Evolutionary conservation across 805 yeast species (phyloP).

Genomic region (Ogataea salicorniae): DNA sequence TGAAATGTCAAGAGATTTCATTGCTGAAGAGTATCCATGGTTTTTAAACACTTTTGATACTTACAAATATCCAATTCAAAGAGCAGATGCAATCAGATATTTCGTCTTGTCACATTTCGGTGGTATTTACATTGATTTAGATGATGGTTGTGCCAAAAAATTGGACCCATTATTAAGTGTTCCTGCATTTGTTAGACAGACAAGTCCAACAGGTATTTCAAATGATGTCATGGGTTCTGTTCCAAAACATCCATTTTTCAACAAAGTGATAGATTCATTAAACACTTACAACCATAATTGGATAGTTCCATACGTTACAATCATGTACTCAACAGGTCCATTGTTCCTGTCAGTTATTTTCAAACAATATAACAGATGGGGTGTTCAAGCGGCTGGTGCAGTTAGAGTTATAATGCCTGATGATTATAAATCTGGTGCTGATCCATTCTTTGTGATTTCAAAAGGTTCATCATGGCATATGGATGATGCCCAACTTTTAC

Average conservation of each 20-base stretch:
- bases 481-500: slow-evolving; percentile 78
- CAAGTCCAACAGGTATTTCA: slow-evolving; percentile 85
- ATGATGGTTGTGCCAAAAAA: slow-evolving; percentile 77
- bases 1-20: slow-evolving; percentile 71
- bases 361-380: slow-evolving; percentile 83
- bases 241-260: slow-evolving; percentile 82
- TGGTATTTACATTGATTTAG: slow-evolving; percentile 86
- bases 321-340: slow-evolving; percentile 93
- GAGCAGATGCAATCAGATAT: slow-evolving; percentile 90
- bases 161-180: slow-evolving; percentile 77
- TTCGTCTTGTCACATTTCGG: slow-evolving; percentile 81
- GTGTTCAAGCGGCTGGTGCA: slow-evolving; percentile 57
- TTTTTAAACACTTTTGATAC: slow-evolving; percentile 71
- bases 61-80: slow-evolving; percentile 74
- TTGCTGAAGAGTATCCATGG: slow-evolving; percentile 80
- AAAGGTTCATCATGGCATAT: slow-evolving; percentile 92
- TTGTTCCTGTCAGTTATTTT: slow-evolving; percentile 79
- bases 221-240: slow-evolving; percentile 91
- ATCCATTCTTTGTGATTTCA: slow-evolving; percentile 67
- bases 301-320: slow-evolving; percentile 83
- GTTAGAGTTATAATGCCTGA: slow-evolving; percentile 67
- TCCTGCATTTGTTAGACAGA: slow-evolving; percentile 83
- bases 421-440: slow-evolving; percentile 58
- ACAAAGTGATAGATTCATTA: slow-evolving; percentile 61
- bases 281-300: slow-evolving; percentile 65